Conservation (phyloP, 2,329 filamentous ascomycete genomes). For the Harringtonia aguacate region DNA sequence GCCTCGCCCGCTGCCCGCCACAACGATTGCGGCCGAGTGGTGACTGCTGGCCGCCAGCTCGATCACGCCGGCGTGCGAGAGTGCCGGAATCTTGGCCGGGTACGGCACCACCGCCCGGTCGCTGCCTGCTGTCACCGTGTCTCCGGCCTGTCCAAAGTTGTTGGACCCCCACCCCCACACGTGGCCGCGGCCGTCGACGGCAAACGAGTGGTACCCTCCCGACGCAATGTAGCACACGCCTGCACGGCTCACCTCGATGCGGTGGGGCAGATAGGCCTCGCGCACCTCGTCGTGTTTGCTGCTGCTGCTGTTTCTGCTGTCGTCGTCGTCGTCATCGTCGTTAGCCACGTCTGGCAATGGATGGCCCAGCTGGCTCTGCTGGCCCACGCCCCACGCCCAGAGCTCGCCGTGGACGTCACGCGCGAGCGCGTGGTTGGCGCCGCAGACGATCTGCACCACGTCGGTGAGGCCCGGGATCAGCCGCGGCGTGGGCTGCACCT, state of each 20-base stretch:
- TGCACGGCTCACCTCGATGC: conserved; percentile 13
- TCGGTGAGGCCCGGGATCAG: conserved; percentile 36
- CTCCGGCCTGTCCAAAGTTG: conserved; percentile 52
- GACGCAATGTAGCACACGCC: conserved; percentile 37
- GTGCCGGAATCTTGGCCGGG: conserved; percentile 1
- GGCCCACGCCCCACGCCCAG: conserved; percentile 53
- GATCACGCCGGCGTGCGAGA: neutral
- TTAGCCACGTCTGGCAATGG: conserved; percentile 11
- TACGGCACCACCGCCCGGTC: neutral
- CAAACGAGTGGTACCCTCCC: conserved; percentile 54
- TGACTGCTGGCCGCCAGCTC: conserved; percentile 47
- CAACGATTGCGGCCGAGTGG: conserved; percentile 39
- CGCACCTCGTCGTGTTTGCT: no score
- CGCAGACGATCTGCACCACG: conserved; percentile 39
- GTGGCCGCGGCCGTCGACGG: conserved; percentile 45
- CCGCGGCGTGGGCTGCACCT: conserved; percentile 20
- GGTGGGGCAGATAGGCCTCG: conserved; percentile 20
- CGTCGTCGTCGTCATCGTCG: neutral
- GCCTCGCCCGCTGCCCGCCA: conserved; percentile 17
- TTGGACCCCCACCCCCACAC: conserved; percentile 59
- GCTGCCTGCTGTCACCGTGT: neutral
- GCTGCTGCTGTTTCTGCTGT: no score
- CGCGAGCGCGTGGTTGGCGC: conserved; percentile 48
- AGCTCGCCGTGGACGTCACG: conserved; percentile 27
- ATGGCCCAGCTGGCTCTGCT: conserved; percentile 54